Percentiles rank a stretch among this genome's conserved stretches.
Conservation (phyloP, 2,329 filamentous ascomycete genomes). For the Cordyceps pruinosa region DNA sequence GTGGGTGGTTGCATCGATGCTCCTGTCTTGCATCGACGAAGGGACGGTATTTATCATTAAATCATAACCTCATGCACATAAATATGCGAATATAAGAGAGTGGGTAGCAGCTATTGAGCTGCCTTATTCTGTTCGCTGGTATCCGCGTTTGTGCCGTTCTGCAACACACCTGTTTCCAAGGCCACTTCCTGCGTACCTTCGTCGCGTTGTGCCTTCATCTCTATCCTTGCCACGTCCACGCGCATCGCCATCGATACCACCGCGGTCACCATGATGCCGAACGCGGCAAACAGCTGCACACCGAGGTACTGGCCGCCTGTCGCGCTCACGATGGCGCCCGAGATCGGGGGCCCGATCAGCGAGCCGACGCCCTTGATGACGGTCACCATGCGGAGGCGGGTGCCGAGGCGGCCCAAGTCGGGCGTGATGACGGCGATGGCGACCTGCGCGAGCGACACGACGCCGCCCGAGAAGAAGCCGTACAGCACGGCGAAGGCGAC, state of each 20-base stretch:
- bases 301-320: constrained; percentile 18
- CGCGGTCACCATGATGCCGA: constrained; percentile 19
- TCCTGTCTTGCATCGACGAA: not conserved
- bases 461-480: constrained; percentile 39
- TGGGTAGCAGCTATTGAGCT: not conserved
- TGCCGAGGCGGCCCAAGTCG: constrained; percentile 34
- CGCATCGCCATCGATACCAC: constrained; percentile 15
- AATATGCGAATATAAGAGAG: not conserved
- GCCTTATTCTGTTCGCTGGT: not conserved
- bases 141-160: not conserved
- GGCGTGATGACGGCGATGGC: constrained; percentile 35
- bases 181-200: not conserved
- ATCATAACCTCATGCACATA: not conserved
- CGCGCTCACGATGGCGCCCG: constrained; percentile 27
- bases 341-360: constrained; percentile 32
- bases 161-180: not conserved
- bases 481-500: constrained; percentile 38
- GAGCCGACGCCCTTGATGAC: constrained; percentile 30
- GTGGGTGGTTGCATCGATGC: not conserved
- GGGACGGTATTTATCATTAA: not conserved
- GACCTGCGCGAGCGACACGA: constrained; percentile 37
- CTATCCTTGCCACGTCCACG: constrained; percentile 14
- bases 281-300: constrained; percentile 20
- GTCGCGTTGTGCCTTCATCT: not conserved
- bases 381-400: constrained; percentile 37